These are phyloP conservation scores for Turnera subulata DNA, from an alignment of 345 rosid species.

Conservation along the genomic window DNA sequence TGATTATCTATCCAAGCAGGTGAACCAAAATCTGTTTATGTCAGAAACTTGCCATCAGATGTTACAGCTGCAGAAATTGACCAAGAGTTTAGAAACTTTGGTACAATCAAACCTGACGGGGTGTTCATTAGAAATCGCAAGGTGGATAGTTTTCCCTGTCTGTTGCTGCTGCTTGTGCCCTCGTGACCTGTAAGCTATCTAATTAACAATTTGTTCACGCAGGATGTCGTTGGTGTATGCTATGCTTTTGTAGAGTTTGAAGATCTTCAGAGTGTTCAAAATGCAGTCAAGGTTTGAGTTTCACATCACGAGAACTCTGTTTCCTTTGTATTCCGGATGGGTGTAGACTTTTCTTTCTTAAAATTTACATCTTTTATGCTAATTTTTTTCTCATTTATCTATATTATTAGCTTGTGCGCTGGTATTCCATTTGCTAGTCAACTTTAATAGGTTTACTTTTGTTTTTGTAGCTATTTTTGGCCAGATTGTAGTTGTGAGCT, in stretches of 20 bases:
- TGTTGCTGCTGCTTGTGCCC: not conserved
- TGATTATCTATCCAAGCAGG: slow-evolving; percentile 42
- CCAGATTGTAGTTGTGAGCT: too few species aligned
- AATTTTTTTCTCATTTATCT: not conserved
- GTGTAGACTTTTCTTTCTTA: not conserved
- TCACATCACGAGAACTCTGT: too few species aligned
- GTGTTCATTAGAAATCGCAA: slow-evolving; percentile 83
- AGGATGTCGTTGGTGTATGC: slow-evolving; percentile 88
- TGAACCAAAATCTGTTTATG: slow-evolving; percentile 86
- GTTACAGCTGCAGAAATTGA: slow-evolving; percentile 79
- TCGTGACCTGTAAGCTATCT: slow-evolving; percentile 11
- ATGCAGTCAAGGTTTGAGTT: slow-evolving; percentile 74
- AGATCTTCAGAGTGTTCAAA: slow-evolving; percentile 76
- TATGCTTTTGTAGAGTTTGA: slow-evolving; percentile 97
- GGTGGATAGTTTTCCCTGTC: slow-evolving; percentile 34
- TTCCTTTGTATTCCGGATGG: too few species aligned
- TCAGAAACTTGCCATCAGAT: slow-evolving; percentile 84
- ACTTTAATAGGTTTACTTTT: too few species aligned
- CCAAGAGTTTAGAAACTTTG: slow-evolving; percentile 78
- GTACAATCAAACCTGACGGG: slow-evolving; percentile 83
- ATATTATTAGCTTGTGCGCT: too few species aligned
- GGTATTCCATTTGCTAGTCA: too few species aligned
- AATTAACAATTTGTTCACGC: slow-evolving; percentile 22
- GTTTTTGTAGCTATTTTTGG: too few species aligned
- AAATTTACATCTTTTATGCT: not conserved